Evolutionary conservation across 1,284 basidiomycete genomes (phyloP).

Genomic region (Boletus semigastroideus): DNA sequence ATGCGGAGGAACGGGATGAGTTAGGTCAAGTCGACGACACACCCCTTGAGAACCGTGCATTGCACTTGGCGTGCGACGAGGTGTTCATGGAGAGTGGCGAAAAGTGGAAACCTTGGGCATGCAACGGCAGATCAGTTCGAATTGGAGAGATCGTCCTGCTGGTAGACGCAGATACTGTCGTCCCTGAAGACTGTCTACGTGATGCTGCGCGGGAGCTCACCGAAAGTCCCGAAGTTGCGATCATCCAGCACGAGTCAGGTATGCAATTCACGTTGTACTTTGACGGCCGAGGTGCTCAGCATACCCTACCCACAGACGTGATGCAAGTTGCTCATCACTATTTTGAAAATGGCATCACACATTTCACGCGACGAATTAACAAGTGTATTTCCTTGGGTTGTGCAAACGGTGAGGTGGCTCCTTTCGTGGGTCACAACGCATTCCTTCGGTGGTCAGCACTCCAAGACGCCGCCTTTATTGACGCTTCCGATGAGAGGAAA

Average conservation of each 20-base stretch:
- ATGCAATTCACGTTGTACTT: background rate
- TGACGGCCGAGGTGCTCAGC: background rate
- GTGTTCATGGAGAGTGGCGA: conserved; percentile 54
- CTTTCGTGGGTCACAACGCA: conserved; percentile 88
- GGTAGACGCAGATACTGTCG: conserved; percentile 80
- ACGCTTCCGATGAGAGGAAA: conserved; percentile 50
- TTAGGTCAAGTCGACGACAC: conserved; percentile 32
- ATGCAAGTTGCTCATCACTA: conserved; percentile 87
- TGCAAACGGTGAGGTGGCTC: conserved; percentile 78
- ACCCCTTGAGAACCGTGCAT: conserved; percentile 64
- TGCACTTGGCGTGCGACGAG: conserved; percentile 69
- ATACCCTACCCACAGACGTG: conserved; percentile 47
- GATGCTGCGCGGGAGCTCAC: conserved; percentile 81
- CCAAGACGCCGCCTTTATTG: conserved; percentile 75
- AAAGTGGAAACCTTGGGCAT: conserved; percentile 68
- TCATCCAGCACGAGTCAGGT: conserved; percentile 83
- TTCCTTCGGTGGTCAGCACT: conserved; percentile 84
- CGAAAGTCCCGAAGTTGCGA: conserved; percentile 65
- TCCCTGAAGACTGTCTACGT: conserved; percentile 82
- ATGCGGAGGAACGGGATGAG: conserved; percentile 38
- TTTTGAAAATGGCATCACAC: conserved; percentile 84
- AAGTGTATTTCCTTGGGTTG: conserved; percentile 72
- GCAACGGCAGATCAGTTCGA: conserved; percentile 55
- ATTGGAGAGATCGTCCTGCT: conserved; percentile 69
- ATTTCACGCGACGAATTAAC: conserved; percentile 82